Evolutionary conservation across 2,329 filamentous ascomycete genomes (phyloP), one percentile per base, ranked within the genome.

Genomic region (Rutstroemia sp.): DNA sequence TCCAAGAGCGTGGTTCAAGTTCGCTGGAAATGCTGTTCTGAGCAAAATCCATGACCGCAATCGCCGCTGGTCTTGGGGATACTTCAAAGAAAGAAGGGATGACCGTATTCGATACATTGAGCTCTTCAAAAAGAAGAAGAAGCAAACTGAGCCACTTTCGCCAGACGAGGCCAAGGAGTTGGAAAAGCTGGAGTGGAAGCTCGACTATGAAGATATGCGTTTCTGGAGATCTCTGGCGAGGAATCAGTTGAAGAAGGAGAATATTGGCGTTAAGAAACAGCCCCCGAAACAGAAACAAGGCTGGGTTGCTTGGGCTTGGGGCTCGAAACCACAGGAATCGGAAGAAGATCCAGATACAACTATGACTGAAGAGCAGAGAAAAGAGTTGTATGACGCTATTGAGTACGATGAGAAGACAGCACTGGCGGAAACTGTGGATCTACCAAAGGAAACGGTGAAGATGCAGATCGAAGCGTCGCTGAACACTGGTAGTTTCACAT

Each of bases 371-470:
- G 86, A 97, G 71, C 92, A 99, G 70, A 86, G 92, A 44, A 91
- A 97, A 70, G 92, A 99, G 72, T 80, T 99, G 9, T 99, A 97
- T 71, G 87, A 95, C 64, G 95, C 90, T 50, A 99, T 99, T 65
- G 94, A 97, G 66, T 99, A 92, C 86, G 89, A 99, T 60, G 94
- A 99, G 72, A 97, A 96, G 76, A 86, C 92, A 58, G 89, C 88
- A 2, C 79, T 99, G 40, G 80, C 90, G 0, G 91, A 96, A 63
- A 86, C 88, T 44, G 86, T 99, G 3, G 94, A 99, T 64, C 78
- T 91, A 34, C 95, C 95, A 0, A 83, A 89, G 54, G 94, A 99
- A 64, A 90, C 90, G 9, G 80, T 99, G 66, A 96, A 97, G 72
- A 78, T 97, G 70, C 89, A 96, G 69, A 76, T 99, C 49, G 91